phyloP scores from a whole-genome alignment of 2,329 filamentous ascomycete genomes.

The Celoporthe dispersa region DNA sequence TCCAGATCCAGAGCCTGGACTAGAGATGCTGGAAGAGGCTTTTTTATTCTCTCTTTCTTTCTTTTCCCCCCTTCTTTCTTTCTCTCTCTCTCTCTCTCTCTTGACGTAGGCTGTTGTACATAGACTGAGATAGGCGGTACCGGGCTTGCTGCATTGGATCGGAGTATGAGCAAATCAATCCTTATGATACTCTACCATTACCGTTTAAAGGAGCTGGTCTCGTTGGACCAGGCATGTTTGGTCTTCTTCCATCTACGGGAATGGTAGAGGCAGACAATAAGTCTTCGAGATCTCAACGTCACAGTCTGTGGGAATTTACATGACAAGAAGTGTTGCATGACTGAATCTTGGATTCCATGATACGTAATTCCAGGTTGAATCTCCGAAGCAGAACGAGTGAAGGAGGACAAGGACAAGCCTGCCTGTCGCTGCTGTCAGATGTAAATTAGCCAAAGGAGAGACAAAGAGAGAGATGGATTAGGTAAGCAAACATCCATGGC shows the following conservation, averaged over 20 bases:
- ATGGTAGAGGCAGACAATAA: too few relatives aligned
- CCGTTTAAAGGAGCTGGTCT: neutral
- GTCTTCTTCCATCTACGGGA: neutral
- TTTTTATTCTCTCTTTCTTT: neutral
- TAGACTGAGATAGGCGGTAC: neutral
- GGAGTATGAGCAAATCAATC: neutral
- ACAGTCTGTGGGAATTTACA: neutral
- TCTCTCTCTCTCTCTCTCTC: neutral
- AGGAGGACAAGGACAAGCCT: neutral
- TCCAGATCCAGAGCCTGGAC: conserved; percentile 81
- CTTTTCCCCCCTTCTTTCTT: neutral
- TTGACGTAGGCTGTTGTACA: neutral
- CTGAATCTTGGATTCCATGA: neutral
- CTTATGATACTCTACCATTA: neutral
- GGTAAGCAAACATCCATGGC: neutral
- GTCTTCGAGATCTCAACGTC: neutral
- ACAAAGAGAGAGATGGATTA: neutral
- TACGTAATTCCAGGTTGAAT: neutral
- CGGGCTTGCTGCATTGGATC: neutral
- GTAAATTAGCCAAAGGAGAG: neutral
- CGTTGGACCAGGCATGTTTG: neutral
- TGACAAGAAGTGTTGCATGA: neutral
- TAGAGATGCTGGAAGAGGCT: conserved; percentile 35
- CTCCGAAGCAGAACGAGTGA: neutral
- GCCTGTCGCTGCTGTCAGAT: neutral